These are phyloP conservation scores for Amaranthus tricolor DNA, from an alignment of 179 eudicot genomes.

Conservation along the genomic window DNA sequence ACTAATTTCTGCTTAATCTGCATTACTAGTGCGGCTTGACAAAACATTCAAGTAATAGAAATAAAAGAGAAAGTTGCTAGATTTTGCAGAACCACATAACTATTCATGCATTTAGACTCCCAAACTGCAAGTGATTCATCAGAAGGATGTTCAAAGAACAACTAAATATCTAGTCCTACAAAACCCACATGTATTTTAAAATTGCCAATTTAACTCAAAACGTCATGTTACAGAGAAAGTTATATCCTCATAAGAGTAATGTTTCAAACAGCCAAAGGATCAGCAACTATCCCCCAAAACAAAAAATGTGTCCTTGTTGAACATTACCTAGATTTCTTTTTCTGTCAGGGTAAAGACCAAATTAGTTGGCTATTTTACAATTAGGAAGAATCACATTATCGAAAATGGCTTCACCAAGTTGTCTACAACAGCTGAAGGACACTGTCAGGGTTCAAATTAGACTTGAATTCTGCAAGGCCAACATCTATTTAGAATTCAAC, in stretches of 20 bases:
- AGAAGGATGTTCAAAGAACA: neutral
- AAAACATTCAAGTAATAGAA: neutral
- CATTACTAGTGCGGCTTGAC: neutral
- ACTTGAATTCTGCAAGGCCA: neutral
- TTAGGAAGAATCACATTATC: neutral
- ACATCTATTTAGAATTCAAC: neutral
- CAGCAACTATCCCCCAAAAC: neutral
- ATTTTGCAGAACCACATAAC: neutral
- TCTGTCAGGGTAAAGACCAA: neutral
- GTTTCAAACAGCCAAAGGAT: neutral
- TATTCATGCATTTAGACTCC: neutral
- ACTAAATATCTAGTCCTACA: neutral
- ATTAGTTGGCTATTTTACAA: neutral
- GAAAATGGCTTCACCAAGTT: neutral
- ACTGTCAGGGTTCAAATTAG: neutral
- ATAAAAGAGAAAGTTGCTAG: neutral
- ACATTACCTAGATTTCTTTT: neutral
- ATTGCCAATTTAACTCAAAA: neutral
- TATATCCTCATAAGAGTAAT: neutral
- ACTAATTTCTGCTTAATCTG: too few relatives aligned
- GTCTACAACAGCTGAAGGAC: neutral
- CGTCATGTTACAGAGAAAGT: neutral
- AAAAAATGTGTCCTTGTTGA: neutral
- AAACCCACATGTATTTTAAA: neutral
- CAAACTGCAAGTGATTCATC: neutral